phyloP scores from a whole-genome alignment of 2,329 filamentous ascomycete genomes.

The Apiospora rasikravindrae region DNA sequence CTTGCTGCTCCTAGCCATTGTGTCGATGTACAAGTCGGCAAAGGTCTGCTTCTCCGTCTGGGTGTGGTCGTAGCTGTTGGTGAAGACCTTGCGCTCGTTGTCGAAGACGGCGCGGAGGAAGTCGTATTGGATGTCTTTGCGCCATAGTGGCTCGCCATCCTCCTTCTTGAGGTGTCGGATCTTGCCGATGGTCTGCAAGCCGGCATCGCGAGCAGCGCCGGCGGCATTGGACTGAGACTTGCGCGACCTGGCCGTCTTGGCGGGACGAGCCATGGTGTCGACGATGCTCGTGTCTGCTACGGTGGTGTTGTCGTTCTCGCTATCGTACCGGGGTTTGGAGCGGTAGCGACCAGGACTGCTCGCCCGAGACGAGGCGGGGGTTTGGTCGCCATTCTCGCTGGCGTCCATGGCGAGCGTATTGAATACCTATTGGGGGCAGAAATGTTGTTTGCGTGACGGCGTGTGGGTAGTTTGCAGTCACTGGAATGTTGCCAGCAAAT shows the following conservation, averaged over 20 bases:
- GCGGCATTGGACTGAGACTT: constrained; percentile 32
- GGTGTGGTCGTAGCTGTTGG: constrained; percentile 78
- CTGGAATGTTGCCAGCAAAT: constrained; percentile 9
- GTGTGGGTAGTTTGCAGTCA: not conserved
- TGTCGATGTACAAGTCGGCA: constrained; percentile 96
- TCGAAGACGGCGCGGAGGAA: constrained; percentile 83
- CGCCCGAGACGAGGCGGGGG: constrained; percentile 23
- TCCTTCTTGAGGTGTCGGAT: constrained; percentile 88
- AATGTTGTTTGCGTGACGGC: not conserved
- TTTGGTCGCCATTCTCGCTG: constrained; percentile 24
- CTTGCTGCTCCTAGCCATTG: constrained; percentile 98
- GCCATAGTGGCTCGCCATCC: constrained; percentile 85
- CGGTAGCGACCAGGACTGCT: constrained; percentile 21
- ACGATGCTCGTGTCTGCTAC: constrained; percentile 35
- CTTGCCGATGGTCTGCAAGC: constrained; percentile 58
- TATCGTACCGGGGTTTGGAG: constrained; percentile 22
- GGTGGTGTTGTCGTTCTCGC: constrained; percentile 26
- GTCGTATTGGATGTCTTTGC: constrained; percentile 87
- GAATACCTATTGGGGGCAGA: not conserved
- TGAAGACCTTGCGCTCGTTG: constrained; percentile 77
- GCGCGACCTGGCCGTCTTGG: constrained; percentile 28
- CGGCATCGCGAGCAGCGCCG: constrained; percentile 25
- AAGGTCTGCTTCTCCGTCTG: constrained; percentile 73
- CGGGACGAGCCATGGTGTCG: constrained; percentile 21
- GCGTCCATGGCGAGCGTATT: constrained; percentile 20